Percentiles rank a stretch among this genome's conserved stretches.
phyloP scores from a whole-genome alignment of 2,329 filamentous ascomycete species.

The Huntiella bhutanensis region DNA sequence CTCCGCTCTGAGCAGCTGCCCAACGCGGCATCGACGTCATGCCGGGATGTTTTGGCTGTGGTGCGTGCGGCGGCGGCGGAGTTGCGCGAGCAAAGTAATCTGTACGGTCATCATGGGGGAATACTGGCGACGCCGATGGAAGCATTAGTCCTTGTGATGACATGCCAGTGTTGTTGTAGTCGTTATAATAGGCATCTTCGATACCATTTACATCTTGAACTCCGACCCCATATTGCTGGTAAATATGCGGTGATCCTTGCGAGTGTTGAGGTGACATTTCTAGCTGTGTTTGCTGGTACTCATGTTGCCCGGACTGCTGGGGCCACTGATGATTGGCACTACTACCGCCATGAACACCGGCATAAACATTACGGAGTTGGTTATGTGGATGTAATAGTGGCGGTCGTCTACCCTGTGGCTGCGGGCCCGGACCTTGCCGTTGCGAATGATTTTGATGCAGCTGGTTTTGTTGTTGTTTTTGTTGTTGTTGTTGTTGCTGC shows the following conservation, averaged over 20 bases:
- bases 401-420: background rate
- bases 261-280: no score
- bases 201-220: background rate
- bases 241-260: no score
- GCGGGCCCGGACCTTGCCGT: background rate
- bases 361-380: background rate
- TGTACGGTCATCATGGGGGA: slow-evolving; percentile 7
- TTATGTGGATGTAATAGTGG: background rate
- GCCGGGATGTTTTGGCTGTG: slow-evolving; percentile 8
- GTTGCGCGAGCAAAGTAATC: slow-evolving; percentile 6
- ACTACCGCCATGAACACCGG: background rate
- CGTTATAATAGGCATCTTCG: background rate
- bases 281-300: background rate
- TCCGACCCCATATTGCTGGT: background rate
- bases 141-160: background rate
- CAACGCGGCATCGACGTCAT: slow-evolving; percentile 8
- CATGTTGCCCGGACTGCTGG: background rate
- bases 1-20: slow-evolving; percentile 8
- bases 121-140: background rate
- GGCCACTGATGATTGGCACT: background rate
- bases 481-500: slow-evolving; percentile 2
- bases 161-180: background rate
- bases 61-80: slow-evolving; percentile 9
- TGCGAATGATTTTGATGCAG: background rate
- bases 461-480: background rate